A percentile compares a stretch with the other conserved stretches of the same genome.
These are phyloP conservation scores for Pisolithus thermaeus DNA, from an alignment of 1,284 basidiomycete species.

Conservation along the genomic window DNA sequence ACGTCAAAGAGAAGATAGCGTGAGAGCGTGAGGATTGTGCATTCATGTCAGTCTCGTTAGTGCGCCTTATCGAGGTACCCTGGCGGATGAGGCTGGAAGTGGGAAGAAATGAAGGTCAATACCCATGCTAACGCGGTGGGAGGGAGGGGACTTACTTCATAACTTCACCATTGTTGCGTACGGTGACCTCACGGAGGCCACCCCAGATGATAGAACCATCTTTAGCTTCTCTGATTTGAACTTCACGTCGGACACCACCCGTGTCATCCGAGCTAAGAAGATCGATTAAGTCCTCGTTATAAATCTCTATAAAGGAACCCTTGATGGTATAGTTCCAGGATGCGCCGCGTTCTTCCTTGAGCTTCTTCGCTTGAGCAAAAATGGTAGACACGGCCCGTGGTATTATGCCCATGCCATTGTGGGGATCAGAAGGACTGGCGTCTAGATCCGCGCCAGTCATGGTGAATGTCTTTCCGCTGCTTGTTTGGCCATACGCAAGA, in stretches of 20 bases:
- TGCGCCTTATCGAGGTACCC: conserved; percentile 86
- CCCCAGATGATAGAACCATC: conserved; percentile 97
- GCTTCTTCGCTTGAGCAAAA: conserved; percentile 72
- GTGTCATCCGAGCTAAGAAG: conserved; percentile 70
- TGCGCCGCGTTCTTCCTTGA: conserved; percentile 69
- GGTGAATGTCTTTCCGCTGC: conserved; percentile 94
- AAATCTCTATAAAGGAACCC: conserved; percentile 93
- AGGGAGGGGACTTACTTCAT: conserved; percentile 67
- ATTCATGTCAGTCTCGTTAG: conserved; percentile 99
- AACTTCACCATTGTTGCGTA: conserved; percentile 80
- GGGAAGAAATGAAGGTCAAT: conserved; percentile 13
- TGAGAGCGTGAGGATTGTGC: conserved; percentile 96
- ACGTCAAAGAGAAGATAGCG: conserved; percentile 95
- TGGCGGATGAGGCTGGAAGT: conserved; percentile 67
- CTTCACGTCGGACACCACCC: conserved; percentile 65
- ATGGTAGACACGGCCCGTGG: conserved; percentile 92
- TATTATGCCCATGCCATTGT: conserved; percentile 87
- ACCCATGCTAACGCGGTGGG: neutral
- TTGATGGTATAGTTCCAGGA: conserved; percentile 73
- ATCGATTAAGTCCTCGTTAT: conserved; percentile 96
- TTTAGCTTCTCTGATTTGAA: conserved; percentile 96
- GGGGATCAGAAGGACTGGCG: conserved; percentile 68
- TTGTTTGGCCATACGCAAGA: conserved; percentile 96
- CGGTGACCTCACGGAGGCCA: conserved; percentile 87
- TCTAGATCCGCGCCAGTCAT: conserved; percentile 92